Base-by-base conservation (phyloP, 2,329 filamentous ascomycete species). In the Phialophora tarda region DNA sequence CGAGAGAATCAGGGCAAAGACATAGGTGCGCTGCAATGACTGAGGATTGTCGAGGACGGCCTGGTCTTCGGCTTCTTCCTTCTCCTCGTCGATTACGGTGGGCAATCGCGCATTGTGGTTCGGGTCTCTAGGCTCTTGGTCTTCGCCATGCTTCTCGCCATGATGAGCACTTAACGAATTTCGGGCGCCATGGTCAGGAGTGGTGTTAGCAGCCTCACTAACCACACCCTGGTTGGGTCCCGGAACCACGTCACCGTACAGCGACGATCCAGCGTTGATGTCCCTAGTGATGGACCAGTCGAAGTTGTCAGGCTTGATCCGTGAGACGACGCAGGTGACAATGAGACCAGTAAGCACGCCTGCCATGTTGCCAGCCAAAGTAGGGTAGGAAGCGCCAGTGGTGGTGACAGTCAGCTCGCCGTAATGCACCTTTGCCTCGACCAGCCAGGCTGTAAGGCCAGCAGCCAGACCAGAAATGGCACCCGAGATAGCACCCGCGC, bases 241-340 rank as follows among this genome's bases (percentile, higher is more conserved):
- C 24, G n/a, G 47, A 50, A 50, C 47, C 24, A 24, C 24, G n/a
- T 50, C 24, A 21, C 24, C 47, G 47, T 50, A 21, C n/a, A 21
- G 10, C 11, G n/a, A 12, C 47, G 24, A 21, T 8, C 0, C 1
- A 34, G 32, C 32, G 32, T 34, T 34, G 32, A 34, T 34, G 32
- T 34, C 32, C 32, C 32, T 34, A 1, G 32, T 34, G 32, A 34
- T 3, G 32, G 32, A 34, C 32, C 32, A 34, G 24, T 50, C 47
- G n/a, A 24, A 21, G 47, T 89, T 65, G 86, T 80, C 88, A 91
- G 96, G 81, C 96, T 90, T 78, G 96, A 96, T 78, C 57, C 89
- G 83, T 0, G 91, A 93, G 14, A 95, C 82, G 51, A 93, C 68
- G 0, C 91, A 91, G 10, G 93, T 85, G 74, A 93, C 88, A 41